Conservation (phyloP, 768 basidiomycete species). For the Panellus pusillus region DNA sequence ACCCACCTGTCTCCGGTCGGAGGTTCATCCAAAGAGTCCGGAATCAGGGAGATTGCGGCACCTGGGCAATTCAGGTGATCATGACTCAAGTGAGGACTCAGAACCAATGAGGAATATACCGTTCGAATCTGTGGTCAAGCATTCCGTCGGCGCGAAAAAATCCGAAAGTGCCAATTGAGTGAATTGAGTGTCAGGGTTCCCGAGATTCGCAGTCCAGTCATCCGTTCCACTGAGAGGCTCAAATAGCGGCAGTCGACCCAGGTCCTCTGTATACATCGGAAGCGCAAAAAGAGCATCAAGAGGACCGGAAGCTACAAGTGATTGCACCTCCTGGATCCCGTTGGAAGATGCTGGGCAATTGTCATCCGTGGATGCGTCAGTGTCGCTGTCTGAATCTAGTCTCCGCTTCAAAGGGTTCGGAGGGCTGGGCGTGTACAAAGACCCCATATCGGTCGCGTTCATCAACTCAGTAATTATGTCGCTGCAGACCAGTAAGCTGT, state of each 20-base stretch:
- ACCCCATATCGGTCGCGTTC: conserved; percentile 12
- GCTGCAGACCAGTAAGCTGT: background rate
- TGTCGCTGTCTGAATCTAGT: background rate
- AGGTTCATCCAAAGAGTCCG: too few species aligned
- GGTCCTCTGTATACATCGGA: conserved; percentile 15
- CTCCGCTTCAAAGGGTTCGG: conserved; percentile 15
- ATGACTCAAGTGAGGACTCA: too few species aligned
- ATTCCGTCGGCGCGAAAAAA: too few species aligned
- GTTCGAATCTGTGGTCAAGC: too few species aligned
- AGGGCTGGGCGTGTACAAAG: background rate
- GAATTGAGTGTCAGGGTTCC: too few species aligned
- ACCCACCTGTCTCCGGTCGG: too few species aligned
- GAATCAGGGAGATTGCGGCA: too few species aligned
- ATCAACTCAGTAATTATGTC: conserved; percentile 20
- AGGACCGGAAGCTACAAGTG: background rate
- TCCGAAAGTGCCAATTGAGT: too few species aligned
- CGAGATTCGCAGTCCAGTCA: background rate
- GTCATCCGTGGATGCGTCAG: background rate
- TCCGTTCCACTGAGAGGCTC: conserved; percentile 10
- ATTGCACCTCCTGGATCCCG: too few species aligned
- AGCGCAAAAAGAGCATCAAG: conserved; percentile 3
- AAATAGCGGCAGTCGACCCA: conserved; percentile 15
- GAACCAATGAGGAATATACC: too few species aligned
- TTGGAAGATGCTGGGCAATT: background rate
- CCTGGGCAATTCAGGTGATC: too few species aligned